Evolutionary conservation across 495 filamentous ascomycete species (phyloP).

Genomic region (Parachaetomium inaequale): DNA sequence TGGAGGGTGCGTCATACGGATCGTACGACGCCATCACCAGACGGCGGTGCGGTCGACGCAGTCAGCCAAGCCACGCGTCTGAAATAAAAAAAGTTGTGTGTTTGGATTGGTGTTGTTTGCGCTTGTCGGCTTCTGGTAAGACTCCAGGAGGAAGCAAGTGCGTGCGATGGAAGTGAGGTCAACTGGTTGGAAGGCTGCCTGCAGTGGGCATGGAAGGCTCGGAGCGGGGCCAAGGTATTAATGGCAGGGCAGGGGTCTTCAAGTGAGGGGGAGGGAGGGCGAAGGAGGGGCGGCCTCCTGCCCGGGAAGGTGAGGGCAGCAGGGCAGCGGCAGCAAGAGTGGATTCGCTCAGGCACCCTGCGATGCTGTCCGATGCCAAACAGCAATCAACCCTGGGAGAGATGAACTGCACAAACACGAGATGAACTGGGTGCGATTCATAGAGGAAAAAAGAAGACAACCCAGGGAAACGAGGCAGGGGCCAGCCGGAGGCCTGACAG

Average conservation of each 20-base stretch:
- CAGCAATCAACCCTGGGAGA: neutral
- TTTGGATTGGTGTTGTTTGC: neutral
- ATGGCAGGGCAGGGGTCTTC: slow-evolving; percentile 2
- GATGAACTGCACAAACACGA: neutral
- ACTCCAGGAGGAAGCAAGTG: slow-evolving; percentile 2
- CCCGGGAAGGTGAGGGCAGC: too few relatives aligned
- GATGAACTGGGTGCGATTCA: neutral
- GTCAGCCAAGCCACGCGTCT: neutral
- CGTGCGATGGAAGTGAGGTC: slow-evolving; percentile 6
- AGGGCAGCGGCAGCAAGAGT: neutral
- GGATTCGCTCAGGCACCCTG: neutral
- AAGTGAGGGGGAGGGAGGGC: neutral
- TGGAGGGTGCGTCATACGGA: slow-evolving; percentile 41
- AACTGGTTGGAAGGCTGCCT: neutral
- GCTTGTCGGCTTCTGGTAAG: neutral
- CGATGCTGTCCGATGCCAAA: neutral
- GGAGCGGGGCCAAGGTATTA: slow-evolving; percentile 10
- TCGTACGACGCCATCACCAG: slow-evolving; percentile 47
- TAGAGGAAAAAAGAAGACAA: neutral
- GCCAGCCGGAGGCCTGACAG: neutral
- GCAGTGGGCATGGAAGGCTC: neutral
- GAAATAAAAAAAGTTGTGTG: neutral
- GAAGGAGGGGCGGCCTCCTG: neutral
- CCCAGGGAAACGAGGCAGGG: neutral
- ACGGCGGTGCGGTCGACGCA: neutral